phyloP scores from a whole-genome alignment of 352 stramenopile species.

The Salisapilia sapeloensis region DNA sequence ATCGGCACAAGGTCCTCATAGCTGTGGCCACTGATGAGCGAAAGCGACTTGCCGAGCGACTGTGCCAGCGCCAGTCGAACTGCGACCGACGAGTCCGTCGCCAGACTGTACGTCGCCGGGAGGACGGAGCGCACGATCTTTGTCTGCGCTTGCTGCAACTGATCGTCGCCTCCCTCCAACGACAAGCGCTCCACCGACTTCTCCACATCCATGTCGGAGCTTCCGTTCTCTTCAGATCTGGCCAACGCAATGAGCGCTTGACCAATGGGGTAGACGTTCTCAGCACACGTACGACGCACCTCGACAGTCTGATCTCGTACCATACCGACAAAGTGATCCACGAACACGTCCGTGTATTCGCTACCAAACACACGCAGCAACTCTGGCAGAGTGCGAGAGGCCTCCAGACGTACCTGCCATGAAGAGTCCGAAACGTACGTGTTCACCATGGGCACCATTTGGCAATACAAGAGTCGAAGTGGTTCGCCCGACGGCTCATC shows the following conservation, averaged over 20 bases:
- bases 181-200: no score
- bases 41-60: conserved; percentile 54
- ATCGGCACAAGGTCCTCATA: conserved; percentile 75
- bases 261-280: conserved; percentile 42
- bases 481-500: conserved; percentile 9
- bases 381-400: conserved; percentile 44
- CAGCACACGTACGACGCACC: conserved; percentile 57
- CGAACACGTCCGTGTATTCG: conserved; percentile 72
- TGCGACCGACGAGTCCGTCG: conserved; percentile 57
- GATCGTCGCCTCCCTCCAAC: no score
- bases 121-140: conserved; percentile 74
- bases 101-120: conserved; percentile 56
- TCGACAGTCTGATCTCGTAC: conserved; percentile 71
- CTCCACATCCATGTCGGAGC: no score
- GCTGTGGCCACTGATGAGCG: conserved; percentile 40
- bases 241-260: conserved; percentile 36
- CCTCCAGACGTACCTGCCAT: conserved; percentile 76
- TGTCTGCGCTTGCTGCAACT: no score
- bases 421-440: conserved; percentile 76
- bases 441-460: conserved; percentile 81
- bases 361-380: conserved; percentile 60
- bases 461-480: conserved; percentile 49
- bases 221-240: no score
- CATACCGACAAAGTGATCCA: conserved; percentile 79
- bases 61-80: conserved; percentile 57